phyloP scores from a whole-genome alignment of 768 basidiomycete genomes.

The Phylloporus rhodoxanthus region DNA sequence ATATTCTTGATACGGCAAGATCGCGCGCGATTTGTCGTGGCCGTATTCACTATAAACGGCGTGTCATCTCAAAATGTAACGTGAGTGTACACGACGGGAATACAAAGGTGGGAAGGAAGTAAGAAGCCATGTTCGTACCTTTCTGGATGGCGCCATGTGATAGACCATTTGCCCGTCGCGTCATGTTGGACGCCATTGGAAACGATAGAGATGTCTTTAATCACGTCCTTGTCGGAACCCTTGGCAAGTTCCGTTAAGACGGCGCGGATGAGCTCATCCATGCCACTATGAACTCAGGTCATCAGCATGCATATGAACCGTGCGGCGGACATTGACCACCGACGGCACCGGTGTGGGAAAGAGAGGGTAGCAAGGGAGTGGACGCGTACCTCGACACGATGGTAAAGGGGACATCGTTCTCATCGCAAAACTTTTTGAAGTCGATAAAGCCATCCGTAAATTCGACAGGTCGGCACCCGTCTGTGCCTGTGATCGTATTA shows the following conservation, averaged over 20 bases:
- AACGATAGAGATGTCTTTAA: slow-evolving; percentile 80
- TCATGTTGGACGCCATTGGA: slow-evolving; percentile 83
- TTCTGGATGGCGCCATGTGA: slow-evolving; percentile 84
- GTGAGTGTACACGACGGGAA: neutral
- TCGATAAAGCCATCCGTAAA: slow-evolving; percentile 63
- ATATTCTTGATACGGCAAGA: slow-evolving; percentile 73
- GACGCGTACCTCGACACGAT: slow-evolving; percentile 78
- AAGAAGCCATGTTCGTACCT: slow-evolving; percentile 44
- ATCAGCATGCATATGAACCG: slow-evolving; percentile 3
- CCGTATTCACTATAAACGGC: slow-evolving; percentile 61
- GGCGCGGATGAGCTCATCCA: slow-evolving; percentile 90
- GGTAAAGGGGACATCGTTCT: slow-evolving; percentile 76
- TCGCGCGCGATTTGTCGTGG: slow-evolving; percentile 95
- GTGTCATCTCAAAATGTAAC: neutral
- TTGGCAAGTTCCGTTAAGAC: slow-evolving; percentile 76
- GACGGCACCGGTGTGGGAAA: slow-evolving; percentile 9
- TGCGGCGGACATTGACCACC: neutral
- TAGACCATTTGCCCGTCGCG: slow-evolving; percentile 59
- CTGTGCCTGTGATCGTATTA: slow-evolving; percentile 5
- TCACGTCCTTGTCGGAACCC: slow-evolving; percentile 44
- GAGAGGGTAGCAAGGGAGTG: neutral
- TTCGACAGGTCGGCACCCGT: slow-evolving; percentile 8
- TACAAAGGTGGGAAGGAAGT: neutral
- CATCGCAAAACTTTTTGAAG: slow-evolving; percentile 82
- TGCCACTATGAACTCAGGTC: slow-evolving; percentile 51